A percentile compares a stretch with the other conserved stretches of the same genome.
These are phyloP conservation scores for Trichocomaceae sp. DNA, from an alignment of 2,329 filamentous ascomycete genomes.

Conservation along the genomic window DNA sequence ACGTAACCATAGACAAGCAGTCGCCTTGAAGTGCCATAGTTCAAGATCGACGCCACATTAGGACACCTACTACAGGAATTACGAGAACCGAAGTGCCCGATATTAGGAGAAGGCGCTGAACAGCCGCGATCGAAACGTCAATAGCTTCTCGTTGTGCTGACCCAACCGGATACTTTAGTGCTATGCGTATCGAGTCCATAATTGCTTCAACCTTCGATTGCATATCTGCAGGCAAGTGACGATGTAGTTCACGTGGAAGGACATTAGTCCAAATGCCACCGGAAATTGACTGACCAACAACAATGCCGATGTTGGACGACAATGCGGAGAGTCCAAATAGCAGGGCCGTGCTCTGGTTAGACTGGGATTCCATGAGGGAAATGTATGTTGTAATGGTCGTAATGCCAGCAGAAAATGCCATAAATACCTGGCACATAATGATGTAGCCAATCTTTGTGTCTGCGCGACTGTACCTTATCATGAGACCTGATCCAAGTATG, in stretches of 20 bases:
- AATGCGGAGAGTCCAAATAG: not conserved
- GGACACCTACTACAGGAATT: not conserved
- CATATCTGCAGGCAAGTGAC: not conserved
- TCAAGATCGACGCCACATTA: not conserved
- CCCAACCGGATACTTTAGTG: not conserved
- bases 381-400: not conserved
- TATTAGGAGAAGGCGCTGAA: not conserved
- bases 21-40: no score
- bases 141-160: not conserved
- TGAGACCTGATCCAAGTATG: not conserved
- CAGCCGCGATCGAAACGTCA: not conserved
- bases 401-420: not conserved
- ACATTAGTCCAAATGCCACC: not conserved
- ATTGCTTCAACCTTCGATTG: not conserved
- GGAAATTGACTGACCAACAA: not conserved
- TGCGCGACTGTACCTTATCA: not conserved
- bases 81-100: not conserved
- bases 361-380: not conserved
- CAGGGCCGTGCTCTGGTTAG: not conserved
- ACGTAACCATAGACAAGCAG: no score
- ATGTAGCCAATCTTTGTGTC: not conserved
- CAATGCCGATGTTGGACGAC: not conserved
- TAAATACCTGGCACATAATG: not conserved
- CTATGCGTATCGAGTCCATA: not conserved
- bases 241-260: not conserved